Evolutionary conservation across 225 moss, liverwort and hornwort species (phyloP).

Genomic region (Bryoerythrophyllum caledonicum): DNA sequence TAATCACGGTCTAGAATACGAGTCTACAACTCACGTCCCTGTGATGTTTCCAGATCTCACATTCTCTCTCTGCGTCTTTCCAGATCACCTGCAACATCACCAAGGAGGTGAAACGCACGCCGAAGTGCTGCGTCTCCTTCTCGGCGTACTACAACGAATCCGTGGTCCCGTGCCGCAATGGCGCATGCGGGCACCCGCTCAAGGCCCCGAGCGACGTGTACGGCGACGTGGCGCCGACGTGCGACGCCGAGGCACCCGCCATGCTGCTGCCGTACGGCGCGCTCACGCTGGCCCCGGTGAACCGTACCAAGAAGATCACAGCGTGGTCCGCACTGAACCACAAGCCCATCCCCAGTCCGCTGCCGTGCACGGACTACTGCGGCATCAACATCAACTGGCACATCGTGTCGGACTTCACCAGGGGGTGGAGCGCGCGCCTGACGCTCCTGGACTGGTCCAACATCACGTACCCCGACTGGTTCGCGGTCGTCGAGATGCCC

Average conservation of each 20-base stretch:
- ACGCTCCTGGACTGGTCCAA: conserved; percentile 82
- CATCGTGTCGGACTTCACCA: conserved; percentile 73
- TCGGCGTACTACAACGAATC: conserved; percentile 90
- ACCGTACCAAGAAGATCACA: conserved; percentile 51
- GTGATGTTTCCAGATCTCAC: too few relatives aligned
- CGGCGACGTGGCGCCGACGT: conserved; percentile 35
- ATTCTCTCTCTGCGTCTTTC: background rate
- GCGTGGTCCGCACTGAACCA: conserved; percentile 59
- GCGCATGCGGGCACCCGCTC: conserved; percentile 68
- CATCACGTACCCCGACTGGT: conserved; percentile 63
- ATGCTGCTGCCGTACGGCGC: conserved; percentile 73
- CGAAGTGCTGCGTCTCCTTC: conserved; percentile 88
- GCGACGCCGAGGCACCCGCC: conserved; percentile 48
- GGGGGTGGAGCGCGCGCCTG: conserved; percentile 78
- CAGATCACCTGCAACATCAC: conserved; percentile 65
- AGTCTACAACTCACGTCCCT: too few relatives aligned
- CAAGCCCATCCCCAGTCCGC: conserved; percentile 45
- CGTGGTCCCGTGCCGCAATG: conserved; percentile 74
- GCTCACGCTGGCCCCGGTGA: conserved; percentile 73
- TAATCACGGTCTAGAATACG: conserved; percentile 3
- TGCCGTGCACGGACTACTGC: conserved; percentile 86
- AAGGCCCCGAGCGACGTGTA: conserved; percentile 22
- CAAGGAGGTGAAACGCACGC: conserved; percentile 35
- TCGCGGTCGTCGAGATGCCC: conserved; percentile 50
- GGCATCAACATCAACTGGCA: conserved; percentile 90